Base-by-base conservation (phyloP, 148 eudicot genomes). In the Mesembryanthemum crystallinum region DNA sequence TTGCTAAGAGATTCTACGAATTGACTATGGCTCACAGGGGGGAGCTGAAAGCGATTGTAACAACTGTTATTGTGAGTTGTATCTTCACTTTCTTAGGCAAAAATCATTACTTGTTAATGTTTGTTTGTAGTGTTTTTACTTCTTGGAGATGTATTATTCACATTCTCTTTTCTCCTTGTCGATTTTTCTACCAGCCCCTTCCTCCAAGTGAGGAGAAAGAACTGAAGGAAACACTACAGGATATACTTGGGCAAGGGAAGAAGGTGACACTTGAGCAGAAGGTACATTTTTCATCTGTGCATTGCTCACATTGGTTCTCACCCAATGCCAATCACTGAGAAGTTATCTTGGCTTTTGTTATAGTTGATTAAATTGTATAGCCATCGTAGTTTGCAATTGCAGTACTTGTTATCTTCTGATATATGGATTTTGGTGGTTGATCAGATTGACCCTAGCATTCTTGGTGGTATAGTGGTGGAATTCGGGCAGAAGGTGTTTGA, bases 1-100 rank as follows among this genome's bases (percentile, higher is more conserved):
- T 94, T 23, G 78, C 90, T 23, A 89, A 90, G 83, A 86, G 90
- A 82, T 92, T 95, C 73, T 37, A 85, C 12, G 96, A 92, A 72
- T 78, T 89, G 83, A 89, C 94, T 28, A 95, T 89, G 96, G 96
- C 99, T 15, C 92, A 92, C 77, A 82, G 83, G 86, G 99, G 97
- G 69, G 98, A 89, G 80, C 80, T 95, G 76, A 86, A 87, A 78
- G 97, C 91, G 35, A 78, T 77, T 73, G 96, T 95, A 52, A 90
- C 97, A 24, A 78, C 87, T 62, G 99, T 95, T 47, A 89, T 95
- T 70, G 96, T 95, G 86, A 88, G 97, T 47, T 69, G 60, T 59
- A 24, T 58, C 64, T 25, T 13, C 23, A 27, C 58, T 64, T 18
- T 14, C n/a, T 4, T n/a, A 21, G 67, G 24, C 3, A n/a, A 35